These are phyloP conservation scores for Cordyceps cicadae DNA, from an alignment of 2,329 filamentous ascomycete species.

Conservation along the genomic window DNA sequence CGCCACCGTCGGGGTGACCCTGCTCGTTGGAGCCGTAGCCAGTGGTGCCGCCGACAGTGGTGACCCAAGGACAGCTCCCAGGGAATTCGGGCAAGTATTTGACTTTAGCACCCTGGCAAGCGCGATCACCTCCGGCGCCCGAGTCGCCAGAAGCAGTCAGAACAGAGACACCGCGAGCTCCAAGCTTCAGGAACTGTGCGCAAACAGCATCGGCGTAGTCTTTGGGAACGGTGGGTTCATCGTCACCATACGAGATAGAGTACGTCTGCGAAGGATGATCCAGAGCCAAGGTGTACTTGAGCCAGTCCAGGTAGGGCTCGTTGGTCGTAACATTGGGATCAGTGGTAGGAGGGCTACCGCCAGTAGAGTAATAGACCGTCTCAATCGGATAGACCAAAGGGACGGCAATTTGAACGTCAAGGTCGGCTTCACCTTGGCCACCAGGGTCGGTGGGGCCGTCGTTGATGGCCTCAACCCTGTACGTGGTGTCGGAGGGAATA, in stretches of 20 bases:
- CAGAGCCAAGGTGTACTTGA: constrained; percentile 7
- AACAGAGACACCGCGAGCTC: constrained; percentile 8
- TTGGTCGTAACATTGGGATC: background rate
- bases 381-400: constrained; percentile 5
- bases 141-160: constrained; percentile 7
- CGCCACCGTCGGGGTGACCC: background rate
- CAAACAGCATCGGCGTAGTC: constrained; percentile 10
- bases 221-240: constrained; percentile 1
- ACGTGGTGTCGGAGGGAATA: constrained; percentile 1
- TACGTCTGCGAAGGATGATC: constrained; percentile 9
- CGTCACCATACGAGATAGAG: constrained; percentile 9
- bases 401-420: constrained; percentile 11
- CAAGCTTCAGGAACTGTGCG: constrained; percentile 10
- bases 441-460: background rate
- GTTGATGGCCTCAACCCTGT: constrained; percentile 2
- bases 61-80: constrained; percentile 11
- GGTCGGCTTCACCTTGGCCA: constrained; percentile 8
- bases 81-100: constrained; percentile 5
- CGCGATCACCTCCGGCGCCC: background rate
- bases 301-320: constrained; percentile 12
- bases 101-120: background rate
- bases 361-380: constrained; percentile 9
- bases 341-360: background rate
- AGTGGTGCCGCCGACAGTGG: constrained; percentile 5
- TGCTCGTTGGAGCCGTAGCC: constrained; percentile 8